These are phyloP conservation scores for Berkeleyomyces basicola DNA, from an alignment of 2,329 filamentous ascomycete genomes.

Conservation along the genomic window DNA sequence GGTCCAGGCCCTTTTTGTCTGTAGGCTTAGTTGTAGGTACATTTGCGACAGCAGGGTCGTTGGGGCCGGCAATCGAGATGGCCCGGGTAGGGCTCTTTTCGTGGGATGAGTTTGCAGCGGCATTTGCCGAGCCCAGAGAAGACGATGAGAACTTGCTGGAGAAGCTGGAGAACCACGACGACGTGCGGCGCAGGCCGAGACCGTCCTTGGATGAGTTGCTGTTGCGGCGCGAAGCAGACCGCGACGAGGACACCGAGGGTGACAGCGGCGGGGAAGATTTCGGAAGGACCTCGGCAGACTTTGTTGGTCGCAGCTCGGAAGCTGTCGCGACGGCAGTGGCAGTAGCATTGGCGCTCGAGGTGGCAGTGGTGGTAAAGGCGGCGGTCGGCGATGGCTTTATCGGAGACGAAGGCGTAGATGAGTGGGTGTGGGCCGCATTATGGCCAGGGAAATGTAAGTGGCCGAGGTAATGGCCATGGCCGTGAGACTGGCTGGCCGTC, in stretches of 20 bases:
- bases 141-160: slow-evolving; percentile 76
- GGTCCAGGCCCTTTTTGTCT: not conserved
- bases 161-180: slow-evolving; percentile 86
- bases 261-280: not conserved
- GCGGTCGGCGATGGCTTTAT: not conserved
- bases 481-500: not conserved
- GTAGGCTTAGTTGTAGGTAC: slow-evolving; percentile 20
- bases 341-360: not conserved
- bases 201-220: slow-evolving; percentile 9
- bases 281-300: not conserved
- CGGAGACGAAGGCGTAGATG: not conserved
- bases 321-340: not conserved
- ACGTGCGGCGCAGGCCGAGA: slow-evolving; percentile 34
- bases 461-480: not conserved
- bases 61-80: not conserved
- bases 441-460: not conserved
- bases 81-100: not conserved
- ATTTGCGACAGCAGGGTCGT: slow-evolving; percentile 14
- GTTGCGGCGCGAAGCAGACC: slow-evolving; percentile 16
- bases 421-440: not conserved
- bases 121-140: slow-evolving; percentile 16
- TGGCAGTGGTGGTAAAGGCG: not conserved
- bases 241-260: slow-evolving; percentile 2
- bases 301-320: not conserved
- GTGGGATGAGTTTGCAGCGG: slow-evolving; percentile 16